Conservation (phyloP, 148 eudicot genomes). For the Mesembryanthemum crystallinum region DNA sequence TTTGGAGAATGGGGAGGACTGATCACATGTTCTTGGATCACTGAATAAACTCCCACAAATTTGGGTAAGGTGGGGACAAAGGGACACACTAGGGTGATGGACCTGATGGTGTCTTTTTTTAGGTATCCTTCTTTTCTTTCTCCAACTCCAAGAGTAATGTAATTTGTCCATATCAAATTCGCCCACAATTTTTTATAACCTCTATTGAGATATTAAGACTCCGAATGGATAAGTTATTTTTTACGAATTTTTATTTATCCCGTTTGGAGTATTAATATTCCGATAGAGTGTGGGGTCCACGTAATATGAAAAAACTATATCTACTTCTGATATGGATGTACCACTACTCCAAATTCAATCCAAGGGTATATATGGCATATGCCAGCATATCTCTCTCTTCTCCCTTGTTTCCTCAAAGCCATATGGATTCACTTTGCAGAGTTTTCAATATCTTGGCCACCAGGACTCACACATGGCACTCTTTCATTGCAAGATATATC, state of each 20-base stretch:
- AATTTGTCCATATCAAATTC: no score
- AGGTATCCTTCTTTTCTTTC: background rate
- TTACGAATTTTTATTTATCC: no score
- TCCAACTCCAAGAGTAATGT: no score
- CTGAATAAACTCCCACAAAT: conserved; percentile 8
- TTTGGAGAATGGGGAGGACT: background rate
- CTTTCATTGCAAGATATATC: background rate
- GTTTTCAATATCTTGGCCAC: background rate
- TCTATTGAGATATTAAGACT: no score
- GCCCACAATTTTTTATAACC: no score
- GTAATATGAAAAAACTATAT: no score
- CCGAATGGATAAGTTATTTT: no score
- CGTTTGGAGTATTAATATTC: no score
- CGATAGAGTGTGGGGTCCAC: no score
- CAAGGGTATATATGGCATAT: conserved; percentile 2
- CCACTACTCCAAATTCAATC: background rate
- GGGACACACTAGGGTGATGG: background rate
- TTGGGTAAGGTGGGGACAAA: conserved; percentile 17
- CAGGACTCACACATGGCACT: conserved; percentile 12
- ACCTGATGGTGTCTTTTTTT: no score
- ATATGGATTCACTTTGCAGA: conserved; percentile 9
- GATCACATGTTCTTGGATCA: conserved; percentile 24
- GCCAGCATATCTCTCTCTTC: background rate
- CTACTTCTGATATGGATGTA: no score
- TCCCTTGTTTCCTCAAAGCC: conserved; percentile 12